Conservation (phyloP, 148 eudicot species). For the Cornus suecica region DNA sequence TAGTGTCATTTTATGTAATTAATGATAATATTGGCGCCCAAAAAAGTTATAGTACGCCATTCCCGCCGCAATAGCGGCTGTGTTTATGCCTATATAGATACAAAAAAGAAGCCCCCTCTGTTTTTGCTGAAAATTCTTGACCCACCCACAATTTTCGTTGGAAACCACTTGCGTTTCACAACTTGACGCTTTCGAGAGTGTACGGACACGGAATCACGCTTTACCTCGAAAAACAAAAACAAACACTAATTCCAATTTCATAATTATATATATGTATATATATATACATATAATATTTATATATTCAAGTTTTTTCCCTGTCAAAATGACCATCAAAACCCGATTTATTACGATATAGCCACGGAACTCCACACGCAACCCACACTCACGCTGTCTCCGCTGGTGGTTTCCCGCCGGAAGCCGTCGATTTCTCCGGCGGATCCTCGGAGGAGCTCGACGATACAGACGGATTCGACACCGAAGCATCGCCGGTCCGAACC, state of each 20-base stretch:
- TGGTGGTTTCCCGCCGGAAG: conserved; percentile 19
- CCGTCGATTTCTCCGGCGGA: conserved; percentile 34
- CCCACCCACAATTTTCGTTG: conserved; percentile 6
- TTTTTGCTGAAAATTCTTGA: conserved; percentile 29
- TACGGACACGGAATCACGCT: conserved; percentile 12
- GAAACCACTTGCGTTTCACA: not conserved
- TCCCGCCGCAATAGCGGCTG: conserved; percentile 68
- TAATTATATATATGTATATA: too few species aligned
- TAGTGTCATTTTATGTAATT: conserved; percentile 6
- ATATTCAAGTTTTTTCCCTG: too few species aligned
- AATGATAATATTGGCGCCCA: not conserved
- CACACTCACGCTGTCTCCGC: conserved; percentile 62
- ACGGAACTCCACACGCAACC: conserved; percentile 8
- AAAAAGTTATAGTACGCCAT: conserved; percentile 39
- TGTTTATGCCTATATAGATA: not conserved
- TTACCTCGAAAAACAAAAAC: not conserved
- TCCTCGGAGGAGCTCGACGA: conserved; percentile 79
- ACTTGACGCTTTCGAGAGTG: not conserved
- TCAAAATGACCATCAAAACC: not conserved
- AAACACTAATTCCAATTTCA: not conserved
- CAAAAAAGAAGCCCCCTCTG: conserved; percentile 13
- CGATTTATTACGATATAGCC: conserved; percentile 12
- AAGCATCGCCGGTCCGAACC: conserved; percentile 1
- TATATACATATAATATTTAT: too few species aligned
- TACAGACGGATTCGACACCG: conserved; percentile 26